A percentile compares a stretch with the other conserved stretches of the same genome.
These are phyloP conservation scores for Ilex aquifolium DNA, from an alignment of 257 asterid species.

Conservation along the genomic window DNA sequence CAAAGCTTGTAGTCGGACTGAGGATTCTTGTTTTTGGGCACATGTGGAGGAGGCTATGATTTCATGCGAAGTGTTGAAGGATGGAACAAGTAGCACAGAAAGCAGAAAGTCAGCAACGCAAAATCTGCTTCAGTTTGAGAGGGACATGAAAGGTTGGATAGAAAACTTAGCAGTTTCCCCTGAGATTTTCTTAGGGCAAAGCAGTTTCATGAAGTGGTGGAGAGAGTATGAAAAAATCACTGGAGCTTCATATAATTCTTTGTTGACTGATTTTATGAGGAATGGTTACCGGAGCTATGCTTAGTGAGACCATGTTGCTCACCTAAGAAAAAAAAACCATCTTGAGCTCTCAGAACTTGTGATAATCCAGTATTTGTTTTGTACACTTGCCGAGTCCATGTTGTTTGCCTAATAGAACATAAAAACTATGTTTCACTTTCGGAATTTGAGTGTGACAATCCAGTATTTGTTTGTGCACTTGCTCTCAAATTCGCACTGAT, in stretches of 20 bases:
- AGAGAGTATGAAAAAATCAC: not conserved
- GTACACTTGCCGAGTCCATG: too few relatives aligned
- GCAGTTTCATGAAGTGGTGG: slow-evolving; percentile 30
- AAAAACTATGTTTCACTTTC: too few relatives aligned
- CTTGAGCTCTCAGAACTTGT: too few relatives aligned
- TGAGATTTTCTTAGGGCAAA: slow-evolving; percentile 12
- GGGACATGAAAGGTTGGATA: slow-evolving; percentile 17
- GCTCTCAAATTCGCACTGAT: too few relatives aligned
- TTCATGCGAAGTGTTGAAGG: slow-evolving; percentile 13
- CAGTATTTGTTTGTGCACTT: too few relatives aligned
- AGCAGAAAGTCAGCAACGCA: slow-evolving; percentile 4
- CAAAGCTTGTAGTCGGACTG: slow-evolving; percentile 18
- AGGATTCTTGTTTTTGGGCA: slow-evolving; percentile 37
- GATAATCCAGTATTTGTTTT: too few relatives aligned
- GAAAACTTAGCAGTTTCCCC: slow-evolving; percentile 14
- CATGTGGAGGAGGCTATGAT: slow-evolving; percentile 32
- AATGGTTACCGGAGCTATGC: slow-evolving; percentile 1
- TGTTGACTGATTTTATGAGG: slow-evolving; percentile 8
- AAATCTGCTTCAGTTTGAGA: slow-evolving; percentile 15
- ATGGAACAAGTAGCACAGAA: slow-evolving; percentile 15
- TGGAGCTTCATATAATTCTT: slow-evolving; percentile 5
- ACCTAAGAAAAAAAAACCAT: too few relatives aligned
- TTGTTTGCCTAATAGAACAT: too few relatives aligned
- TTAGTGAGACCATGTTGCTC: not conserved
- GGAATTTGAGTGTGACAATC: too few relatives aligned